phyloP scores from a whole-genome alignment of 2,329 filamentous ascomycete species.

The Exserohilum turcica region DNA sequence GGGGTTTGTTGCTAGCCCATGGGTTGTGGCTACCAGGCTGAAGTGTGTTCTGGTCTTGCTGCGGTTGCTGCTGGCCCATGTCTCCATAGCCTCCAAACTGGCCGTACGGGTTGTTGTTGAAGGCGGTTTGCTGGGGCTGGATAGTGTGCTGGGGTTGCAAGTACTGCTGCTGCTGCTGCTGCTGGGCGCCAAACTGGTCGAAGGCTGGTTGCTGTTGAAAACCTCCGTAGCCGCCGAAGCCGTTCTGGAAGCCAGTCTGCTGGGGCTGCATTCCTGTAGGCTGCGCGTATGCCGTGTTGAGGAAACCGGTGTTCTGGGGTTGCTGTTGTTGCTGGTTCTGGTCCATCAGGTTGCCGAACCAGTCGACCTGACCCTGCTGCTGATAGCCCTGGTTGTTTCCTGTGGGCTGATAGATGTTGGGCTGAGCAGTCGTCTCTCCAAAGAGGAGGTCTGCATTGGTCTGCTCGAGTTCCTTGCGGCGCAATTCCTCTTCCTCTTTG shows the following conservation, averaged over 20 bases:
- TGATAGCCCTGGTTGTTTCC: slow-evolving; percentile 97
- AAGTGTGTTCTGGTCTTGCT: slow-evolving; percentile 64
- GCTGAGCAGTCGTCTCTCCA: slow-evolving; percentile 71
- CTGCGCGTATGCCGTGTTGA: slow-evolving; percentile 74
- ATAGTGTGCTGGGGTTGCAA: slow-evolving; percentile 49
- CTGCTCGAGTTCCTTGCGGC: slow-evolving; percentile 84
- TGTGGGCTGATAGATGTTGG: slow-evolving; percentile 75
- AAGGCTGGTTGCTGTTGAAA: slow-evolving; percentile 64
- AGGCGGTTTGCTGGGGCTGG: slow-evolving; percentile 65
- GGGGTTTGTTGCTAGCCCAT: slow-evolving; percentile 69
- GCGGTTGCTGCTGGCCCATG: slow-evolving; percentile 47
- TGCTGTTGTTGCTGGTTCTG: slow-evolving; percentile 59
- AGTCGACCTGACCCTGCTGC: slow-evolving; percentile 94
- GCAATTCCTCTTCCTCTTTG: slow-evolving; percentile 88
- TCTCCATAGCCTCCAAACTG: slow-evolving; percentile 45
- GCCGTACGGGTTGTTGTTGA: slow-evolving; percentile 53
- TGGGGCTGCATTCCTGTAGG: slow-evolving; percentile 72
- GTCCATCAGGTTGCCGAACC: slow-evolving; percentile 93
- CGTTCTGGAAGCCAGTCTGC: slow-evolving; percentile 70
- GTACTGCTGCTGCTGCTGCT: slow-evolving; percentile 20
- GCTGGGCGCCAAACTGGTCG: slow-evolving; percentile 58
- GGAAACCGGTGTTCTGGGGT: slow-evolving; percentile 69
- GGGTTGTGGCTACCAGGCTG: slow-evolving; percentile 92
- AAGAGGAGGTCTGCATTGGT: slow-evolving; percentile 87
- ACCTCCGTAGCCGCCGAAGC: slow-evolving; percentile 66